Evolutionary conservation across 106 monocot genomes (phyloP).

Genomic region (Vanilla planifolia): DNA sequence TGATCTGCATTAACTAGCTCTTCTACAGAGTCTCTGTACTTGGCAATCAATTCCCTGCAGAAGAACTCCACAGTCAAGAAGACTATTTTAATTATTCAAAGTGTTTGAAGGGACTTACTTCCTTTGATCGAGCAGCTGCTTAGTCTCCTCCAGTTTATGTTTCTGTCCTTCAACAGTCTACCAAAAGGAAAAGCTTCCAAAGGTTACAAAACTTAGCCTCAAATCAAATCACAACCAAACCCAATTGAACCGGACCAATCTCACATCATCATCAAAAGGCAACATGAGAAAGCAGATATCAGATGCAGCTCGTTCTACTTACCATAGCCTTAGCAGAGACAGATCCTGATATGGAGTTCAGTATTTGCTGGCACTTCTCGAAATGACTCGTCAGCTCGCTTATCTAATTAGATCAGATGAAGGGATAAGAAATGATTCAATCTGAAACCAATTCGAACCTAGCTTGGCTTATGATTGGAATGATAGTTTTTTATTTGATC

Average conservation of each 20-base stretch:
- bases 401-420: slow-evolving; percentile 39
- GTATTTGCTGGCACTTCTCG: slow-evolving; percentile 63
- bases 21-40: slow-evolving; percentile 36
- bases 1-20: slow-evolving; percentile 24
- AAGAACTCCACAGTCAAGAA: not conserved
- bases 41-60: slow-evolving; percentile 43
- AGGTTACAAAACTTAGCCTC: not conserved
- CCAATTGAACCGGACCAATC: no score
- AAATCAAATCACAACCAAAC: no score
- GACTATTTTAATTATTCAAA: not conserved
- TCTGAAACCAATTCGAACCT: no score
- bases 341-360: slow-evolving; percentile 62
- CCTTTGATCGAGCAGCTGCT: slow-evolving; percentile 46
- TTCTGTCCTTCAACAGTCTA: slow-evolving; percentile 64
- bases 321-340: slow-evolving; percentile 46
- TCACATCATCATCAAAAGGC: no score
- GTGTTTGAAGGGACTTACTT: slow-evolving; percentile 12
- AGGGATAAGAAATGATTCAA: no score
- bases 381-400: slow-evolving; percentile 55
- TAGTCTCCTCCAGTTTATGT: slow-evolving; percentile 39
- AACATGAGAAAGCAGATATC: not conserved
- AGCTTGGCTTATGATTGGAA: no score
- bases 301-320: slow-evolving; percentile 14
- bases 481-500: no score
- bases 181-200: not conserved